phyloP scores from a whole-genome alignment of 73 alveolate species.

The Durusdinium trenchii region DNA sequence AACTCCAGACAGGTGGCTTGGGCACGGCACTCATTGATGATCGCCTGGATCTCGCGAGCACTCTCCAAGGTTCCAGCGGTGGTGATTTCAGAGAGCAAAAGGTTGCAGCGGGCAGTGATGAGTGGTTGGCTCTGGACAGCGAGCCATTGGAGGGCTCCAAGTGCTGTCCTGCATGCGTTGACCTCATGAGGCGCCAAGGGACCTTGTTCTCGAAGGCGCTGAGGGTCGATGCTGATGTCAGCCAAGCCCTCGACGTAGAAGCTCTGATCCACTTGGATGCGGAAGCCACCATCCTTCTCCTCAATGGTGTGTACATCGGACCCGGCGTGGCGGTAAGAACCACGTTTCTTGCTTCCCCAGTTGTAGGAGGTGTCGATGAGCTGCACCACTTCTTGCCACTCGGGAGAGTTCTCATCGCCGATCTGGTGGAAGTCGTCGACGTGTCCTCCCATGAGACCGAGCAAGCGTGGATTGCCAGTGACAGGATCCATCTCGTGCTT shows the following conservation, averaged over 20 bases:
- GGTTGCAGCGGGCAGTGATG: background rate
- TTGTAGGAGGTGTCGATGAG: background rate
- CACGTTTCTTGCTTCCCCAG: background rate
- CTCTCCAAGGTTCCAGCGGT: background rate
- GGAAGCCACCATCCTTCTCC: background rate
- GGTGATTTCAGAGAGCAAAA: background rate
- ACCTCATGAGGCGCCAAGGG: background rate
- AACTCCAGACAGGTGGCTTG: background rate
- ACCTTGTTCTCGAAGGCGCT: background rate
- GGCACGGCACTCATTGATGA: background rate
- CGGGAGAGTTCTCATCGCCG: background rate
- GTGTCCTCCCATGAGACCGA: background rate
- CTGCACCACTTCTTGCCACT: background rate
- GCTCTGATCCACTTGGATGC: background rate
- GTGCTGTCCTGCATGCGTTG: background rate
- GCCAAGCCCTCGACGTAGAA: background rate
- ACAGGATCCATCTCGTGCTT: background rate
- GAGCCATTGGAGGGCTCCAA: background rate
- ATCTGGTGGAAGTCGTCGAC: background rate
- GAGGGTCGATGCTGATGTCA: background rate
- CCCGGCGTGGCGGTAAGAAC: background rate
- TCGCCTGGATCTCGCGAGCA: background rate
- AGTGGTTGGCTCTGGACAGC: background rate
- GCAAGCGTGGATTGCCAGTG: too few species aligned
- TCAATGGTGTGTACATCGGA: background rate